Evolutionary conservation across 257 asterid species (phyloP).

Genomic region (Primulina huaijiensis): DNA sequence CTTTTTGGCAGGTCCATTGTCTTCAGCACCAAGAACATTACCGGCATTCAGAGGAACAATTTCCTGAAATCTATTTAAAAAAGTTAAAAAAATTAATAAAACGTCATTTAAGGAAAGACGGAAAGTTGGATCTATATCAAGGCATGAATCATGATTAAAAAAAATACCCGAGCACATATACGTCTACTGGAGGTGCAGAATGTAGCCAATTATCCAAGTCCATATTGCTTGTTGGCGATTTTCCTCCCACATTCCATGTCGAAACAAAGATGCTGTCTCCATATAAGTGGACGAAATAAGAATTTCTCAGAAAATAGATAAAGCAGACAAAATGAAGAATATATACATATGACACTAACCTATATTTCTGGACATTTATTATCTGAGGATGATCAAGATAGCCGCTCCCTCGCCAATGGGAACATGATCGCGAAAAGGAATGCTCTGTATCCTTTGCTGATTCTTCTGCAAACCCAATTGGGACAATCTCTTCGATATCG

Average conservation of each 20-base stretch:
- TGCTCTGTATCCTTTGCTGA: conserved; percentile 57
- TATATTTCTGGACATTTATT: conserved; percentile 70
- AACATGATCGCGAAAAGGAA: conserved; percentile 60
- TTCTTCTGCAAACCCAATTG: conserved; percentile 55
- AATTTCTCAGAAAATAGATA: conserved; percentile 3
- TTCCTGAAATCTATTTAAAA: conserved; percentile 36
- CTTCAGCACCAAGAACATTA: conserved; percentile 92
- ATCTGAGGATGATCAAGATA: conserved; percentile 95
- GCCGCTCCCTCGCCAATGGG: conserved; percentile 63
- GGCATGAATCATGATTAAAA: conserved; percentile 2
- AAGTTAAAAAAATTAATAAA: background rate
- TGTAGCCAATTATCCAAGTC: conserved; percentile 95
- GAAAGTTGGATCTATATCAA: conserved; percentile 10
- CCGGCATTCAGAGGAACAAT: conserved; percentile 63
- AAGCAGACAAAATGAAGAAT: conserved; percentile 3
- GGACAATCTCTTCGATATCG: conserved; percentile 4
- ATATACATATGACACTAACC: conserved; percentile 29
- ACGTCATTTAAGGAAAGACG: background rate
- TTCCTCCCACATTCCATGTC: conserved; percentile 98
- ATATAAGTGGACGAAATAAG: background rate
- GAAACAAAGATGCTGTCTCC: conserved; percentile 72
- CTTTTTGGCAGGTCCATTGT: conserved; percentile 94
- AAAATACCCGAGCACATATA: conserved; percentile 90
- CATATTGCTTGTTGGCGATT: conserved; percentile 73
- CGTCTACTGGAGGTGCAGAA: conserved; percentile 95